Conservation (phyloP, 2,329 filamentous ascomycete species). For the Trichophyton verrucosum region DNA sequence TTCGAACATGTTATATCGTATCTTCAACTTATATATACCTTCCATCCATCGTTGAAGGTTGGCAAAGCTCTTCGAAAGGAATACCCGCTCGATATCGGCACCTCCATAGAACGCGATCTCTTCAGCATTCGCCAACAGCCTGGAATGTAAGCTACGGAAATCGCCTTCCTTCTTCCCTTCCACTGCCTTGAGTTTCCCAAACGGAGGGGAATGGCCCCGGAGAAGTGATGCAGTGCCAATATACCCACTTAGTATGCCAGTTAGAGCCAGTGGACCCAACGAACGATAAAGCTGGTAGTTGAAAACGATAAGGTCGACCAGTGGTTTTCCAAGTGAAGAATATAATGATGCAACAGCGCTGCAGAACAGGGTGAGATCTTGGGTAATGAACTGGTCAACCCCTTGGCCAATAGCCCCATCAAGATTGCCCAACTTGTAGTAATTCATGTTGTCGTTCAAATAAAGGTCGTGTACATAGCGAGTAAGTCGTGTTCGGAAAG, state of each 20-base stretch:
- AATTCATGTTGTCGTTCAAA: constrained; percentile 85
- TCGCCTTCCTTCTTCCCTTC: constrained; percentile 93
- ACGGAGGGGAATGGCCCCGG: constrained; percentile 78
- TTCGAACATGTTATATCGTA: constrained; percentile 96
- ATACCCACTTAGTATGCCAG: constrained; percentile 81
- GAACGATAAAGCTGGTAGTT: constrained; percentile 94
- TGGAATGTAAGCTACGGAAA: constrained; percentile 79
- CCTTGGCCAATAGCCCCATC: constrained; percentile 87
- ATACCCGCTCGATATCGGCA: constrained; percentile 85
- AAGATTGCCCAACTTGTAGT: constrained; percentile 86
- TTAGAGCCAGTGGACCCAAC: constrained; percentile 74
- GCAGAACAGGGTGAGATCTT: constrained; percentile 92
- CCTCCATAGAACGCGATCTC: constrained; percentile 97
- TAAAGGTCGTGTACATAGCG: constrained; percentile 97
- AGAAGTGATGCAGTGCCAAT: constrained; percentile 86
- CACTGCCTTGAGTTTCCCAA: constrained; percentile 91
- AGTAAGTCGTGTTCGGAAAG: constrained; percentile 87
- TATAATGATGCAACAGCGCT: constrained; percentile 83
- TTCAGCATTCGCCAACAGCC: constrained; percentile 90
- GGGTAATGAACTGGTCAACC: constrained; percentile 93
- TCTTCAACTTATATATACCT: constrained; percentile 92
- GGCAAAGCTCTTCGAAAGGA: constrained; percentile 82
- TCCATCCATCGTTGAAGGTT: constrained; percentile 96
- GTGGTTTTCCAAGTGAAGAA: constrained; percentile 91
- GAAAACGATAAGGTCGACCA: constrained; percentile 95